Evolutionary conservation across 768 basidiomycete genomes (phyloP), one percentile per base, ranked within the genome.

Genomic region (Boletales sp.): DNA sequence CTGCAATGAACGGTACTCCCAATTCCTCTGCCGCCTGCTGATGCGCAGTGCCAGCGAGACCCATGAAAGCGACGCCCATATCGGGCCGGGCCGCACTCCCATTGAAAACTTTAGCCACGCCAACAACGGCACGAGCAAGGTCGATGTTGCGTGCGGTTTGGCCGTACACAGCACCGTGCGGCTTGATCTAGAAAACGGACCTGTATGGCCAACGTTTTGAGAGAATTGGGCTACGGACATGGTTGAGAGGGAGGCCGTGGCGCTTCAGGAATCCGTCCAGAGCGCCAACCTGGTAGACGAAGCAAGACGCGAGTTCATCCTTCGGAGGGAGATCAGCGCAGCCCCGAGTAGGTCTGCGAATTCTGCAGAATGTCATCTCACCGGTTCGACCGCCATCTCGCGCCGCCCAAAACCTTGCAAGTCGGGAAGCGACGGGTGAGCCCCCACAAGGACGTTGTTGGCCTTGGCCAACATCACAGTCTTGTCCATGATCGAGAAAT

Each of bases 271-370:
- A 86, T 0, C 80, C 83, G 5, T 62, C 66, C 8, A 86, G 65
- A 0, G 84, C 82, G n/a, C 83, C 84, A 29, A 84, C 77, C 69
- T 86, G 85, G 57, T 84, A 85, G 5, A 81, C 71, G 51, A 86
- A 79, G 59, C 79, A 81, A 21, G 77, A 71, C 8, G 66, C 69
- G 31, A 85, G 73, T 52, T 83, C 81, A 3, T 79, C 77, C 79
- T 84, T 18, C 19, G 36, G 10, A 2, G 12, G 14, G 24, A 0
- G 10, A 32, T 48, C 38, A 19, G 38, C 1, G 12, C 12, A n/a
- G 3, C 0, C 8, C 39, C 30, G 44, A n/a, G 5, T 9, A n/a
- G 17, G 43, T 13, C 5, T 6, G 12, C 10, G 21, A 9, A 9
- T 0, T 18, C 29, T 27, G 27, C 1, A 39, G 14, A 39, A 10